These are phyloP conservation scores for Lentinus brumalis DNA, from an alignment of 768 basidiomycete genomes.

Conservation along the genomic window DNA sequence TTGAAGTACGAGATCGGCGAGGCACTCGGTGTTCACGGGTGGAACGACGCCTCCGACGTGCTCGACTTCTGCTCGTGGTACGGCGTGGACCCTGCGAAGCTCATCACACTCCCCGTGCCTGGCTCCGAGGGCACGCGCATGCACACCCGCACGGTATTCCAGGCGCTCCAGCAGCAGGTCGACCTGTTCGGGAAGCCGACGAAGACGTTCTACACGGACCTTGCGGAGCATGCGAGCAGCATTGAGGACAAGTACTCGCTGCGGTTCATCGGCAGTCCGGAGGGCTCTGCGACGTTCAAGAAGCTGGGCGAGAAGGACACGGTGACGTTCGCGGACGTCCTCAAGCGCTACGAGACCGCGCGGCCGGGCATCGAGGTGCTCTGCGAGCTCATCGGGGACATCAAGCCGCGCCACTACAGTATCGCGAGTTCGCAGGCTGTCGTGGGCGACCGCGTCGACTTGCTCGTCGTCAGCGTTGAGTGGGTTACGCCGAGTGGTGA, in stretches of 20 bases:
- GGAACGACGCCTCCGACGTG: slow-evolving; percentile 92
- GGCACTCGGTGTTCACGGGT: slow-evolving; percentile 95
- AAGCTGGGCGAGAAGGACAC: slow-evolving; percentile 95
- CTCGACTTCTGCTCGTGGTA: slow-evolving; percentile 91
- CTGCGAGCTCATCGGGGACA: slow-evolving; percentile 90
- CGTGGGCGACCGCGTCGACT: slow-evolving; percentile 92
- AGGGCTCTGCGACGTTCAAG: slow-evolving; percentile 92
- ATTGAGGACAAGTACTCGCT: slow-evolving; percentile 77
- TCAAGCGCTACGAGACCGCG: slow-evolving; percentile 76
- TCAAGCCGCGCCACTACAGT: slow-evolving; percentile 97
- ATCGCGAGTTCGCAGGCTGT: slow-evolving; percentile 96
- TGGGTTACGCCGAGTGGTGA: slow-evolving; percentile 86
- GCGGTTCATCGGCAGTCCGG: slow-evolving; percentile 90
- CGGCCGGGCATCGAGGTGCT: slow-evolving; percentile 81
- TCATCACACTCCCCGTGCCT: slow-evolving; percentile 81
- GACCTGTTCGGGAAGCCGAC: slow-evolving; percentile 96
- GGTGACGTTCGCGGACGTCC: slow-evolving; percentile 87
- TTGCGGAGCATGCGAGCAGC: slow-evolving; percentile 73
- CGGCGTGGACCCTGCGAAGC: slow-evolving; percentile 74
- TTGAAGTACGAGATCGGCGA: slow-evolving; percentile 96
- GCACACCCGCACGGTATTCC: slow-evolving; percentile 94
- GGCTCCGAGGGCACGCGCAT: slow-evolving; percentile 59
- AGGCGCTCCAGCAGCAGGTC: slow-evolving; percentile 93
- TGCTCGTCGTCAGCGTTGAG: slow-evolving; percentile 95
- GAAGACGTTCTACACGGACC: slow-evolving; percentile 91